These are phyloP conservation scores for Pyracantha coccinea DNA, from an alignment of 331 rosid species.

Conservation along the genomic window DNA sequence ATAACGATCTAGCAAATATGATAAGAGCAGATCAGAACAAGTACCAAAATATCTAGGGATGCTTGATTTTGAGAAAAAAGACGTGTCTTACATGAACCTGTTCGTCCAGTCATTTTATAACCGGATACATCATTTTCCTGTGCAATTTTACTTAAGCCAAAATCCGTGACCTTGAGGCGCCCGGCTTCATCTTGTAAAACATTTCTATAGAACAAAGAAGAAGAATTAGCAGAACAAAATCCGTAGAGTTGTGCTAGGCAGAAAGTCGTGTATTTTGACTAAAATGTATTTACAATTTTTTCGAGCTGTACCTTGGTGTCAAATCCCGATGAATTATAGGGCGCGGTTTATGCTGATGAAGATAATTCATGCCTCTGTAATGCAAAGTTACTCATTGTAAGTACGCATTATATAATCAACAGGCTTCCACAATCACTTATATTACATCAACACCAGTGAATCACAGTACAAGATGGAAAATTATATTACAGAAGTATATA, in stretches of 20 bases:
- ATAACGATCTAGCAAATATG: slow-evolving; percentile 9
- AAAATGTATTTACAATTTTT: no score
- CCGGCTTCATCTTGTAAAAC: slow-evolving; percentile 29
- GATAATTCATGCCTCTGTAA: slow-evolving; percentile 25
- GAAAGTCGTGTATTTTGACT: no score
- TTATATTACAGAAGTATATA: not conserved
- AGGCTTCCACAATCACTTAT: no score
- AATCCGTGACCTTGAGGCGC: slow-evolving; percentile 22
- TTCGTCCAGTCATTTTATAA: slow-evolving; percentile 25
- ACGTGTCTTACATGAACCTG: slow-evolving; percentile 23
- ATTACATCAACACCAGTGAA: no score
- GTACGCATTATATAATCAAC: no score
- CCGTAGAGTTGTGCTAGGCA: no score
- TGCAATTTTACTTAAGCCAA: slow-evolving; percentile 24
- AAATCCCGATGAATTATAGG: slow-evolving; percentile 26
- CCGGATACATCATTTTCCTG: slow-evolving; percentile 19
- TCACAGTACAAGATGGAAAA: not conserved
- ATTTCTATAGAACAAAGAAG: slow-evolving; percentile 11
- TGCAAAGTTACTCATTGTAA: not conserved
- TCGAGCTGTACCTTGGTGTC: slow-evolving; percentile 19
- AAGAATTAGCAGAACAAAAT: not conserved
- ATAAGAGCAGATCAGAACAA: not conserved
- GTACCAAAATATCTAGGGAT: not conserved
- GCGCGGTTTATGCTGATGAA: slow-evolving; percentile 23
- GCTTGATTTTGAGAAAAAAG: not conserved